Evolutionary conservation across 805 yeast genomes (phyloP), one percentile per base, ranked within the genome.

Genomic region (Wickerhamomyces strasburgensis): DNA sequence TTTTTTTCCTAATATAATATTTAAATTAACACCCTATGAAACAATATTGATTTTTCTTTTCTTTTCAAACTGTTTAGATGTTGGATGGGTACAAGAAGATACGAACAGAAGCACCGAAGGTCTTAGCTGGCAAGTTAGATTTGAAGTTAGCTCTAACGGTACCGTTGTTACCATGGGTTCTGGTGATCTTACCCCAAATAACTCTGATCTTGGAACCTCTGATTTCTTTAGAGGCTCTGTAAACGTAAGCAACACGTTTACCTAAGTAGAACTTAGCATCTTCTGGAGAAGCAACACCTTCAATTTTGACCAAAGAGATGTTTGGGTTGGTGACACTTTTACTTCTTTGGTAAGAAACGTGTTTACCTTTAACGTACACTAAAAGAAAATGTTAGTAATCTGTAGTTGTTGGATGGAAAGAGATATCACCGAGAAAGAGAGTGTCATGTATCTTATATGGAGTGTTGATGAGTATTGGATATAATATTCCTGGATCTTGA

Each of bases 291-390:
- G 81, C 68, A 61, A 93, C 98, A 73, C 95, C 95, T 78, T 93
- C 98, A 65, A 90, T 83, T 79, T 93, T 85, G 70, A 93, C 76
- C 72, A 93, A 80, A 54, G 98, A 93, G 61, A 85, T 85, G 78
- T 86, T 84, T 72, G 98, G 97, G 94, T 93, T 86, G 83, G 82
- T 88, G 68, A 84, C 86, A 72, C 80, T 80, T 88, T 93, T 93
- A 62, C 97, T 88, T 79, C 98, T 94, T 81, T 93, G 98, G 95
- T 90, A 93, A 63, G 97, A 89, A 68, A 93, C 70, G 84, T 93
- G 98, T 83, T 90, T 93, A 77, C 98, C 98, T 83, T 90, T 93
- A 75, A 93, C 98, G 96, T 93, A 93, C 78, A 93, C 94, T 85
- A 67, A 49, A 50, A 40, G 28, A 29, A n/a, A 11, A 24, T 40